Conservation (phyloP, 2,329 filamentous ascomycete species). For the Pyrenophora graminea region DNA sequence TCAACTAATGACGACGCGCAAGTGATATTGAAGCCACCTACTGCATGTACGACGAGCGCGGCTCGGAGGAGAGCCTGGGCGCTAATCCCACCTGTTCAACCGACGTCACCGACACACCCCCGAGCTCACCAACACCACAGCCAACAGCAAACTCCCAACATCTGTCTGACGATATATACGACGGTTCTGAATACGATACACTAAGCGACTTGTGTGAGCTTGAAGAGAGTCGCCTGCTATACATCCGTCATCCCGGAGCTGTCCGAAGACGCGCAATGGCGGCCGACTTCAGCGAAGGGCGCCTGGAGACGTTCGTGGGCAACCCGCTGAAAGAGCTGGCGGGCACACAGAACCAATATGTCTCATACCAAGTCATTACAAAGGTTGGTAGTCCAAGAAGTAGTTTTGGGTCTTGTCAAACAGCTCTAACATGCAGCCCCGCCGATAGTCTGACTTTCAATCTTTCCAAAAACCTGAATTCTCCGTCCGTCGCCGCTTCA, state of each 20-base stretch:
- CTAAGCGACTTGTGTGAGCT: conserved; percentile 18
- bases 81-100: conserved; percentile 6
- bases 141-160: conserved; percentile 5
- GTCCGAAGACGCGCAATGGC: conserved; percentile 35
- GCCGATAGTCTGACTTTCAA: conserved; percentile 80
- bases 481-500: conserved; percentile 86
- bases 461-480: conserved; percentile 85
- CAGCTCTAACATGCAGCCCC: conserved; percentile 16
- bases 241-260: conserved; percentile 7
- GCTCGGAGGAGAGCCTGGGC: conserved; percentile 7
- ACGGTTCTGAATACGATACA: conserved; percentile 21
- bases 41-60: conserved; percentile 11
- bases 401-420: background rate
- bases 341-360: conserved; percentile 93
- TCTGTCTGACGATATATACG: conserved; percentile 11
- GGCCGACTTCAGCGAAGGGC: conserved; percentile 60
- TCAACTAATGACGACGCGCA: background rate
- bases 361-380: conserved; percentile 93
- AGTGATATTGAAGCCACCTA: conserved; percentile 1
- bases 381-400: conserved; percentile 60
- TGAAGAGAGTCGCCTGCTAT: conserved; percentile 6
- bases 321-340: conserved; percentile 93
- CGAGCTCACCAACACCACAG: conserved; percentile 9
- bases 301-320: conserved; percentile 80
- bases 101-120: conserved; percentile 24